phyloP scores from a whole-genome alignment of 331 rosid species.

The Rosa hybrid region DNA sequence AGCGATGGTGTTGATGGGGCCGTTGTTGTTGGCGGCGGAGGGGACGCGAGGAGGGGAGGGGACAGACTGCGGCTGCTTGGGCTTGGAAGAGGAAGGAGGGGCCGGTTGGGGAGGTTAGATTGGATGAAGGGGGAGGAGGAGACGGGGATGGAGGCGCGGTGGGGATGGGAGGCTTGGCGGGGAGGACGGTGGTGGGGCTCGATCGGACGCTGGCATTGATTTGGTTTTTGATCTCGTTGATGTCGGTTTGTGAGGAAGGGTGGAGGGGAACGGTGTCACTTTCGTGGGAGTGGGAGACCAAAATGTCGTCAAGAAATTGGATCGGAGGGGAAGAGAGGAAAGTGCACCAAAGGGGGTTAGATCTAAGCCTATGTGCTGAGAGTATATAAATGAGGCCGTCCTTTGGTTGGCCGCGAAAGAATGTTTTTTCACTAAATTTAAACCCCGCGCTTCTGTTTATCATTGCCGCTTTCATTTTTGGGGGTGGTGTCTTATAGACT shows the following conservation, averaged over 20 bases:
- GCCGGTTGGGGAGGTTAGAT: conserved; percentile 55
- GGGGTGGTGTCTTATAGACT: too few species aligned
- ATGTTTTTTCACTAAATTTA: too few species aligned
- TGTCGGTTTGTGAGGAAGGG: conserved; percentile 90
- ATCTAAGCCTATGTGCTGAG: not conserved
- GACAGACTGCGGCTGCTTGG: conserved; percentile 32
- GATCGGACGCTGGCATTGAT: conserved; percentile 70
- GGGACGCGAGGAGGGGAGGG: conserved; percentile 33
- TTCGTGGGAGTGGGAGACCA: conserved; percentile 64
- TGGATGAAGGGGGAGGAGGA: conserved; percentile 71
- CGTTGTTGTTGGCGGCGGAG: conserved; percentile 23
- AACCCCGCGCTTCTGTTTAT: too few species aligned
- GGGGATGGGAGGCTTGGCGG: conserved; percentile 52
- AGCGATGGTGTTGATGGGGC: not conserved
- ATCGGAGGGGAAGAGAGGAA: not conserved
- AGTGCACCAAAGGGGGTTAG: not conserved
- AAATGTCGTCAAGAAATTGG: conserved; percentile 22
- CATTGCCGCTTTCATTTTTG: too few species aligned
- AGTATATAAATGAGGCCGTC: too few species aligned
- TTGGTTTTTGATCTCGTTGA: conserved; percentile 97
- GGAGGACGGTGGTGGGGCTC: conserved; percentile 52
- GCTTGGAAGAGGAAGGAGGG: conserved; percentile 16
- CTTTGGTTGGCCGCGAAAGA: too few species aligned
- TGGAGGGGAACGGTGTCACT: conserved; percentile 82
- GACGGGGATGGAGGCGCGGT: conserved; percentile 81